Conservation (phyloP, 2,329 filamentous ascomycete genomes). For the Talaromyces sp. region DNA sequence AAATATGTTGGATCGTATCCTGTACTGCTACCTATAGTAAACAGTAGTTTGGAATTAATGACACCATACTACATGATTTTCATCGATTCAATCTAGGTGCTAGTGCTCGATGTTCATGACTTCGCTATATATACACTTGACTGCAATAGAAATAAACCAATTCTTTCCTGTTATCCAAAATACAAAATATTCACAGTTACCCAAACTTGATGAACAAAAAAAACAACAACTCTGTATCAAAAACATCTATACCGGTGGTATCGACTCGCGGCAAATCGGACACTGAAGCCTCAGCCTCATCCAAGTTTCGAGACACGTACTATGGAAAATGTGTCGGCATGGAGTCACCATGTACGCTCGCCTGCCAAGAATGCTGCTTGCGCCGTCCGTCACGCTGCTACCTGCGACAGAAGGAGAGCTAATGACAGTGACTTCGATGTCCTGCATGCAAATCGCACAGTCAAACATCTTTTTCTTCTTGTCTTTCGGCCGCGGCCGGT, state of each 20-base stretch:
- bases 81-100: neutral
- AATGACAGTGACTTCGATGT: slow-evolving; percentile 81
- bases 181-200: neutral
- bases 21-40: neutral
- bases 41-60: neutral
- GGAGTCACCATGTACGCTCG: slow-evolving; percentile 95
- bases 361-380: slow-evolving; percentile 65
- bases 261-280: slow-evolving; percentile 84
- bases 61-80: neutral
- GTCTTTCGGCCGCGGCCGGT: slow-evolving; percentile 34
- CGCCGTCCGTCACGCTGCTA: slow-evolving; percentile 36
- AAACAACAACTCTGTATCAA: neutral
- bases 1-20: neutral
- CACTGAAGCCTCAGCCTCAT: slow-evolving; percentile 90
- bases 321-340: slow-evolving; percentile 94
- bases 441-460: slow-evolving; percentile 91
- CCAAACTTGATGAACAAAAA: neutral
- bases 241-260: slow-evolving; percentile 66
- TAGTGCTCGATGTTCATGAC: neutral
- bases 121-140: neutral
- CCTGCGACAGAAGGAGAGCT: slow-evolving; percentile 45
- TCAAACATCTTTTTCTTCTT: slow-evolving; percentile 64
- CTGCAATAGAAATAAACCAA: neutral
- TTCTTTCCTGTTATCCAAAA: neutral
- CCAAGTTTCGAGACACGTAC: slow-evolving; percentile 86